Base-by-base conservation (phyloP, 148 eudicot species). In the Polygonum maritimum region DNA sequence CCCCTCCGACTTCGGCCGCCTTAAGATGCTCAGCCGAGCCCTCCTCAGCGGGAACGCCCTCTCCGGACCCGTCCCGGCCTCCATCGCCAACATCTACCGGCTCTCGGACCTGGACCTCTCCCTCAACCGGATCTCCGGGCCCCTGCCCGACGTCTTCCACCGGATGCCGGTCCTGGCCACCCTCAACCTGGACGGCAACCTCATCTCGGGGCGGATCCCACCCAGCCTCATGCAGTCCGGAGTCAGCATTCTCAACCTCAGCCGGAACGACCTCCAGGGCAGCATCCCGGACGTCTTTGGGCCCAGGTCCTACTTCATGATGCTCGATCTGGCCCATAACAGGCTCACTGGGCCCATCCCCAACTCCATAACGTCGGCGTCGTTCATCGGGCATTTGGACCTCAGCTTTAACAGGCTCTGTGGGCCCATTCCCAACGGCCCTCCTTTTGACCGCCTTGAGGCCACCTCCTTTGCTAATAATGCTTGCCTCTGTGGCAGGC, bases 401-500 rank as follows among this genome's bases (percentile, higher is more conserved):
- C 76, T 94, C 72, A 88, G 96, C 78, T 89, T 89, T 77, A 94
- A 94, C 79, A 86, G 76, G 26, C 85, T 90, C 0, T 94, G 98
- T 57, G 98, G 98, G 65, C 83, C 85, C 13, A 92, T 92, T 33
- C 97, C 98, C 31, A 51, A 33, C 0, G 97, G 92, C 5, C 69
- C 92, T 3, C 96, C 96, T 14, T 94, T 86, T 70, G 96, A 92
- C 78, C 97, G 89, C 63, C 90, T 94, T 2, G 97, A 90, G 78
- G 96, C 93, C 38, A 54, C 93, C 18, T 92, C 96, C 67, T 94
- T 94, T 80, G 74, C 48, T n/a, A 80, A 62, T 81, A 94, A 94
- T 77, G 84, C 87, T 78, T 91, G 97, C 76, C 86, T 94, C 0
- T 94, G 98, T 77, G 98, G 98, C 35, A 88, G 89, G 77, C 98